These are phyloP conservation scores for Vicia faba DNA, from an alignment of 306 rosid species.

Conservation along the genomic window DNA sequence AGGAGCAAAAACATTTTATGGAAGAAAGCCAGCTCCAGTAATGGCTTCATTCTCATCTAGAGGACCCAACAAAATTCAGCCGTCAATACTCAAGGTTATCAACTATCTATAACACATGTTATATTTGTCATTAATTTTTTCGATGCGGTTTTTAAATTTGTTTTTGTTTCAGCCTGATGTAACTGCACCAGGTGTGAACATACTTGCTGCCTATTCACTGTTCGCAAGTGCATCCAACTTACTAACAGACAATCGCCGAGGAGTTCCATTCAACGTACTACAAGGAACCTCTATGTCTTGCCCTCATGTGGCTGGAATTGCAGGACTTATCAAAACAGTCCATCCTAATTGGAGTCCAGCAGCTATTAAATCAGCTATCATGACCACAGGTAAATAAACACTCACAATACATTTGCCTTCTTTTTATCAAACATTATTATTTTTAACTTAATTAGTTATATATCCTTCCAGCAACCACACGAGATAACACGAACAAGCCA, in stretches of 20 bases:
- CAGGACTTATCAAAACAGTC: slow-evolving; percentile 21
- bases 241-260: background rate
- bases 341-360: slow-evolving; percentile 33
- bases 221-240: slow-evolving; percentile 38
- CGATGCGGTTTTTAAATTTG: background rate
- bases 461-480: slow-evolving; percentile 46
- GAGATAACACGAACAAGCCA: slow-evolving; percentile 37
- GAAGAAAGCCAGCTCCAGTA: slow-evolving; percentile 44
- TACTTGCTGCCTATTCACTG: slow-evolving; percentile 56
- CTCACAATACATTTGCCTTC: background rate
- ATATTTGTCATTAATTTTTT: background rate
- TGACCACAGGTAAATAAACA: slow-evolving; percentile 26
- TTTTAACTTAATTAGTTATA: background rate
- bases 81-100: slow-evolving; percentile 42
- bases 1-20: slow-evolving; percentile 14
- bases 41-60: slow-evolving; percentile 44
- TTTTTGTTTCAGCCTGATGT: slow-evolving; percentile 48
- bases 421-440: background rate
- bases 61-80: slow-evolving; percentile 41
- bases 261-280: background rate
- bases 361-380: slow-evolving; percentile 32
- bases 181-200: slow-evolving; percentile 46
- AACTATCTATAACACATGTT: background rate
- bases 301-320: slow-evolving; percentile 29
- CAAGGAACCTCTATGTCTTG: slow-evolving; percentile 36